These are phyloP conservation scores for Casuarina glauca DNA, from an alignment of 306 rosid genomes.

Conservation along the genomic window DNA sequence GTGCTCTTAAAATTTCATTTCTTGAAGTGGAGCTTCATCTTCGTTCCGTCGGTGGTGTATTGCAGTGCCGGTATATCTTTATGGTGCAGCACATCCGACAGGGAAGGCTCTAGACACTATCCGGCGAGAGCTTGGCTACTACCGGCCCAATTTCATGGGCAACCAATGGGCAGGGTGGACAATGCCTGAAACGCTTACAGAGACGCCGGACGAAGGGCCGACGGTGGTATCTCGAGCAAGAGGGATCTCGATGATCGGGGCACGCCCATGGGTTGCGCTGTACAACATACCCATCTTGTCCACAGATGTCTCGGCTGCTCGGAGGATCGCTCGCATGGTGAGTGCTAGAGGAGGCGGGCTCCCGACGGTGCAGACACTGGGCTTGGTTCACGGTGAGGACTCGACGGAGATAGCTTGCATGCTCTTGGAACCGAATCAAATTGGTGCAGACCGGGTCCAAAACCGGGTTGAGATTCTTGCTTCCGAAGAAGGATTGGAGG, in stretches of 20 bases:
- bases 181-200: conserved; percentile 52
- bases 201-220: conserved; percentile 72
- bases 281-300: conserved; percentile 72
- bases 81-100: conserved; percentile 83
- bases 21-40: too few species aligned
- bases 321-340: conserved; percentile 67
- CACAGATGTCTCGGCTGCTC: conserved; percentile 45
- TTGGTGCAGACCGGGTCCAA: conserved; percentile 79
- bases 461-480: conserved; percentile 66
- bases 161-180: conserved; percentile 91
- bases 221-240: conserved; percentile 37
- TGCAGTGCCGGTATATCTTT: conserved; percentile 86
- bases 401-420: conserved; percentile 74
- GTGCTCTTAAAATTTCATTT: too few species aligned
- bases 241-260: conserved; percentile 81
- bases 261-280: conserved; percentile 65
- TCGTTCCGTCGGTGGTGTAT: neutral
- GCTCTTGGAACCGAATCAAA: conserved; percentile 70
- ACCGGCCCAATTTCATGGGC: conserved; percentile 60
- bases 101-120: conserved; percentile 70
- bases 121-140: conserved; percentile 69
- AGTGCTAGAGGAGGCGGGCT: conserved; percentile 91
- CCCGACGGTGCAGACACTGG: conserved; percentile 71
- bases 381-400: conserved; percentile 60
- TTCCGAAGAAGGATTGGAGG: conserved; percentile 72